Conservation (phyloP, 768 basidiomycete genomes). For the Suillus ampliporus region DNA sequence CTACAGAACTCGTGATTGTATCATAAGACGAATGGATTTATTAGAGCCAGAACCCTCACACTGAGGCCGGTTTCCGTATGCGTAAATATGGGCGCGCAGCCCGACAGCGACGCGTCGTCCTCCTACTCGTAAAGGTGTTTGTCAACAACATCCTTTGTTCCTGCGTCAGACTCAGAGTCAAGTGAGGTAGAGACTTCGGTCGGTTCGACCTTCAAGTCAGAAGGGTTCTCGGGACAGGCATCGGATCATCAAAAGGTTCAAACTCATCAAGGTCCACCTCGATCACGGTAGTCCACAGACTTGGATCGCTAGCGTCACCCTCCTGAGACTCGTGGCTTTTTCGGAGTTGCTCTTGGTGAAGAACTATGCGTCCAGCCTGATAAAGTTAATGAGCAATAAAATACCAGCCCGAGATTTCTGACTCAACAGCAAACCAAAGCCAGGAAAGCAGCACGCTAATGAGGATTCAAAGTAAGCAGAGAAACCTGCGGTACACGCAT, state of each 20-base stretch:
- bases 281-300: background rate
- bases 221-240: background rate
- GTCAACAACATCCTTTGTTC: background rate
- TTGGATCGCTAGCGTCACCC: background rate
- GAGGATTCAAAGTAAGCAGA: background rate
- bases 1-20: background rate
- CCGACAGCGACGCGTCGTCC: background rate
- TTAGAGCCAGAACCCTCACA: background rate
- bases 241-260: background rate
- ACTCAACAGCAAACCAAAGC: slow-evolving; percentile 10
- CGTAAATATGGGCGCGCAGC: background rate
- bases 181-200: background rate
- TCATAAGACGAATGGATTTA: background rate
- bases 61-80: background rate
- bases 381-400: background rate
- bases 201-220: background rate
- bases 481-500: background rate
- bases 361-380: slow-evolving; percentile 1
- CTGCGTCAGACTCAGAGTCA: background rate
- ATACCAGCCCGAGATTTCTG: too few relatives aligned
- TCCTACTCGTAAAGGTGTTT: background rate
- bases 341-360: background rate
- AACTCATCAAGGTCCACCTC: background rate
- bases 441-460: background rate
- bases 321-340: background rate